Conservation (phyloP, 257 asterid species). For the Solanum medicagineum region DNA sequence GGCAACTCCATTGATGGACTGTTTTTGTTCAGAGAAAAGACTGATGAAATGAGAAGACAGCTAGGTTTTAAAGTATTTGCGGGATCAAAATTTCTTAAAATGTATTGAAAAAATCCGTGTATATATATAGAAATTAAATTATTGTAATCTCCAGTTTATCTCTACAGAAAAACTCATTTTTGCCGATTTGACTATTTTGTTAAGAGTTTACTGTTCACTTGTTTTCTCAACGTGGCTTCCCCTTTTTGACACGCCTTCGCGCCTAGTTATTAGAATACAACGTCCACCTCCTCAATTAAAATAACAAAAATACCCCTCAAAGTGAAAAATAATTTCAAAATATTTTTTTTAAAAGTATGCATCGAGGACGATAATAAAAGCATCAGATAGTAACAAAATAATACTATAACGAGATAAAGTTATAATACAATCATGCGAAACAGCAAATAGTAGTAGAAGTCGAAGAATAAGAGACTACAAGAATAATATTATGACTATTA, state of each 20-base stretch:
- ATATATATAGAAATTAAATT: not conserved
- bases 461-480: not conserved
- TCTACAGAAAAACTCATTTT: conserved; percentile 7
- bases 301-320: not conserved
- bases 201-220: conserved; percentile 5
- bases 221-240: not conserved
- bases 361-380: not conserved
- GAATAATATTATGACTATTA: not conserved
- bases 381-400: not conserved
- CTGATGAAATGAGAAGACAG: not conserved
- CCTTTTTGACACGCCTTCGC: not conserved
- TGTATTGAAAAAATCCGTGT: not conserved
- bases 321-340: too few species aligned
- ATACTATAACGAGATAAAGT: not conserved
- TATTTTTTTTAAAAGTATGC: too few species aligned
- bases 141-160: not conserved
- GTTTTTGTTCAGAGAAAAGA: not conserved
- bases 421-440: not conserved
- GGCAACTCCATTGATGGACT: conserved; percentile 48
- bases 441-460: not conserved
- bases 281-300: not conserved
- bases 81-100: not conserved
- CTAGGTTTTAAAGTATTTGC: not conserved
- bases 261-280: not conserved
- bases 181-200: not conserved